Conservation (phyloP, 1,284 basidiomycete genomes). For the Apiotrichum domesticum region DNA sequence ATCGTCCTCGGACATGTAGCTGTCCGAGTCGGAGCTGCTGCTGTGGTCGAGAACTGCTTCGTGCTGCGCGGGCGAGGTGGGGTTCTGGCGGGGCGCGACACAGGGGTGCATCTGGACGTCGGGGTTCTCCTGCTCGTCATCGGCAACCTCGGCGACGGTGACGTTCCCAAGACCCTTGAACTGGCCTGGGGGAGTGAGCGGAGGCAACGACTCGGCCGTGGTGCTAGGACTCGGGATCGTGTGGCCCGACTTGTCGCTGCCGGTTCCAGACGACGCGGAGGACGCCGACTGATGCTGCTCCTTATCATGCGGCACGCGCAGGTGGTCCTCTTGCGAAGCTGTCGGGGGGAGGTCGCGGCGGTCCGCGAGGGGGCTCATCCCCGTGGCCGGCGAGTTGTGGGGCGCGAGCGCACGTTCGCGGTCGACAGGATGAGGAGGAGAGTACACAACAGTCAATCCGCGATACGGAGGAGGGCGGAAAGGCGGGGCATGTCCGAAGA, state of each 20-base stretch:
- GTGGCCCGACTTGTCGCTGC: not conserved
- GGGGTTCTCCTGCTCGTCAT: constrained; percentile 2
- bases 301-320: constrained; percentile 1
- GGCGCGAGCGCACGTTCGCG: constrained; percentile 1
- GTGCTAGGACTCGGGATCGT: constrained; percentile 15
- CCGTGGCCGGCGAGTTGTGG: constrained; percentile 4
- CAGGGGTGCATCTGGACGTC: constrained; percentile 45
- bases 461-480: constrained; percentile 45
- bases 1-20: constrained; percentile 23
- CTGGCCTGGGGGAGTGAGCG: constrained; percentile 4
- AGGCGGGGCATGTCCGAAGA: constrained; percentile 43
- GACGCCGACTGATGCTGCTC: constrained; percentile 25
- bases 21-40: constrained; percentile 6
- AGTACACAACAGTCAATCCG: constrained; percentile 38
- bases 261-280: constrained; percentile 26
- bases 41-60: constrained; percentile 1
- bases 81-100: constrained; percentile 30
- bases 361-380: not conserved
- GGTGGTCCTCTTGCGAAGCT: not conserved
- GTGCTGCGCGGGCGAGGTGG: not conserved
- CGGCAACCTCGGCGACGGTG: constrained; percentile 8
- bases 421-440: constrained; percentile 35
- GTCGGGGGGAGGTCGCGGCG: not conserved
- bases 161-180: constrained; percentile 1
- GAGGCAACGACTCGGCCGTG: constrained; percentile 11